phyloP scores from a whole-genome alignment of 768 basidiomycete genomes.

The Podaxis mareebaensis region DNA sequence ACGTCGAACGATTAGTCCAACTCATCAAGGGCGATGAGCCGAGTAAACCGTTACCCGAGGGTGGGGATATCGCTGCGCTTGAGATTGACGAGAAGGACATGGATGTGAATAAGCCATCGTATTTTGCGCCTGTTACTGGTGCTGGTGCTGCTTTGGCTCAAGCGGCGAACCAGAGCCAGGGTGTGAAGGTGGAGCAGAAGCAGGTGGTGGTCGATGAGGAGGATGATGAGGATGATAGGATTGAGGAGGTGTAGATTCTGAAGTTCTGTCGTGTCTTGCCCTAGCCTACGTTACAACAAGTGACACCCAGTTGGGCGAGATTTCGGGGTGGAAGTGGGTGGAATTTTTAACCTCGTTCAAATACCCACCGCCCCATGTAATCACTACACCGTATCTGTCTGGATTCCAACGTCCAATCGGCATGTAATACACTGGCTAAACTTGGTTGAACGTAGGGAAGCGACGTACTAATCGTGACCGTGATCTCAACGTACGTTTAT shows the following conservation, averaged over 20 bases:
- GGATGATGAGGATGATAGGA: conserved; percentile 67
- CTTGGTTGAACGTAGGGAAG: no score
- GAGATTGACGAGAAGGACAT: conserved; percentile 19
- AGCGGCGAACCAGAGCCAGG: not conserved
- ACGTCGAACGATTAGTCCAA: conserved; percentile 85
- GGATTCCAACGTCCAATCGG: no score
- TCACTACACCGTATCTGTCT: no score
- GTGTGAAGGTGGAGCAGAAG: conserved; percentile 14
- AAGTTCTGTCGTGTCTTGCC: not conserved
- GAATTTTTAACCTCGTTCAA: no score
- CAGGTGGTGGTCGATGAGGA: conserved; percentile 25
- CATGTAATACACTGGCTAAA: no score
- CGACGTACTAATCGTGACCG: no score
- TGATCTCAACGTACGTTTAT: no score
- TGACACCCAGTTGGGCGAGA: no score
- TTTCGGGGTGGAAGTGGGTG: no score
- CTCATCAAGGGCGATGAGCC: conserved; percentile 82
- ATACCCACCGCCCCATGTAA: no score
- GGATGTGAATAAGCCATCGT: conserved; percentile 21
- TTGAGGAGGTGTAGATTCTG: conserved; percentile 69
- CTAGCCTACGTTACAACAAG: no score
- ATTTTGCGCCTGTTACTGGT: conserved; percentile 15
- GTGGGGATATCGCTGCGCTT: conserved; percentile 28
- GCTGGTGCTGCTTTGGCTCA: conserved; percentile 20
- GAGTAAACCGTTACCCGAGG: conserved; percentile 42